A percentile compares a stretch with the other conserved stretches of the same genome.
These are phyloP conservation scores for Aphanomyces euteiches DNA, from an alignment of 352 stramenopile species.

Conservation along the genomic window DNA sequence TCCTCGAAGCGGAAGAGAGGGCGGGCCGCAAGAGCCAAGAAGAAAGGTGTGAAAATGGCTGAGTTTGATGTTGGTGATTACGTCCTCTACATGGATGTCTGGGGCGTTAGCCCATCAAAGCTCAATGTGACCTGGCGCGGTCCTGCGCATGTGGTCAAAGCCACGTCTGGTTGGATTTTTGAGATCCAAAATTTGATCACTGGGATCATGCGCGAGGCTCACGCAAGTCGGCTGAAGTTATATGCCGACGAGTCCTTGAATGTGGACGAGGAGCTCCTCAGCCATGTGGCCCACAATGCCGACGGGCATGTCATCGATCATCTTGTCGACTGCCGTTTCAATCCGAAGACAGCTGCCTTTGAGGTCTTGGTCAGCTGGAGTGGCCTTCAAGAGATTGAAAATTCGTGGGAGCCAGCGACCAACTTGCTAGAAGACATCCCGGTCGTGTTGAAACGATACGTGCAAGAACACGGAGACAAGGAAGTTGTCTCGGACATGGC, in stretches of 20 bases:
- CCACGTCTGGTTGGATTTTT: not conserved
- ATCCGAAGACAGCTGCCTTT: not conserved
- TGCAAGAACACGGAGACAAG: not conserved
- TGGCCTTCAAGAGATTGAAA: slow-evolving; percentile 24
- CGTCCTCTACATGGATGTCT: slow-evolving; percentile 3
- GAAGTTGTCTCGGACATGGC: slow-evolving; percentile 2
- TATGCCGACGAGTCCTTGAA: slow-evolving; percentile 18
- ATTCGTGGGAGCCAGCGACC: slow-evolving; percentile 29
- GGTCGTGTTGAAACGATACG: not conserved
- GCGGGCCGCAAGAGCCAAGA: not conserved
- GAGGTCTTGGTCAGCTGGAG: slow-evolving; percentile 23
- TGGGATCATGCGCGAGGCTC: not conserved
- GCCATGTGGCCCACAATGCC: slow-evolving; percentile 15
- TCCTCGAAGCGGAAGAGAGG: not conserved
- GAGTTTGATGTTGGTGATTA: slow-evolving; percentile 1
- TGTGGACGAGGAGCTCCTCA: slow-evolving; percentile 9
- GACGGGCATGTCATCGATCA: slow-evolving; percentile 14
- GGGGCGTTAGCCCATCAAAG: not conserved
- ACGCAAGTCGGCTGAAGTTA: slow-evolving; percentile 16
- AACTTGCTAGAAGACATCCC: slow-evolving; percentile 31
- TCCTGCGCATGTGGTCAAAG: not conserved
- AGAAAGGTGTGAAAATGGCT: slow-evolving; percentile 1
- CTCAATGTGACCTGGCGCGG: slow-evolving; percentile 3
- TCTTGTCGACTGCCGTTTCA: slow-evolving; percentile 3
- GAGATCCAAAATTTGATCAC: slow-evolving; percentile 8